Evolutionary conservation across 805 yeast genomes (phyloP).

Genomic region (Brettanomyces sp.): DNA sequence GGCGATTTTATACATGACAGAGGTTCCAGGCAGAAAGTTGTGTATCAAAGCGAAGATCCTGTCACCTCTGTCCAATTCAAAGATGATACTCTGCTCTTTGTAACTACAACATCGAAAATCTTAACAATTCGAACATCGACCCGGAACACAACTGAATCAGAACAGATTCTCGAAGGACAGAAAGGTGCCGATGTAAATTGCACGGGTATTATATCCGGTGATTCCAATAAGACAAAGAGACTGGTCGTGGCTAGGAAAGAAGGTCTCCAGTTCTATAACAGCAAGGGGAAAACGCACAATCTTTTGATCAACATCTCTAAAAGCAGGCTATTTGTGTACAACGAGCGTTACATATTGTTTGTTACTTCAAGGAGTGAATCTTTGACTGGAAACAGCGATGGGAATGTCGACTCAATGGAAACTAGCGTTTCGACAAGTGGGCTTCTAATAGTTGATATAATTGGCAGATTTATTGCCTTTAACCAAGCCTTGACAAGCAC

Average conservation of each 20-base stretch:
- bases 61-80: constrained; percentile 66
- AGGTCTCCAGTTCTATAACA: constrained; percentile 55
- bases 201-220: constrained; percentile 23
- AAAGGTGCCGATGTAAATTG: constrained; percentile 44
- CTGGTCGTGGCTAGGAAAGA: constrained; percentile 59
- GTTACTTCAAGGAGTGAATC: constrained; percentile 17
- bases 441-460: constrained; percentile 58
- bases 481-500: constrained; percentile 59
- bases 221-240: constrained; percentile 9
- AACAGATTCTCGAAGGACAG: constrained; percentile 33
- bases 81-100: constrained; percentile 48
- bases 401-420: constrained; percentile 33
- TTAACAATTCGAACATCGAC: constrained; percentile 71
- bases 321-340: constrained; percentile 36
- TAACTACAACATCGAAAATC: constrained; percentile 66
- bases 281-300: constrained; percentile 42
- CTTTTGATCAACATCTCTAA: constrained; percentile 51
- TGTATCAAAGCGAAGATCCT: constrained; percentile 69
- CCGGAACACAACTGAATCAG: constrained; percentile 59
- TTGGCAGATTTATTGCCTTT: constrained; percentile 62
- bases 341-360: constrained; percentile 43
- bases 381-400: not conserved
- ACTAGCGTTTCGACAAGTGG: constrained; percentile 34
- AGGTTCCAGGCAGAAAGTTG: constrained; percentile 78
- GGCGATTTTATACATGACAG: constrained; percentile 86